Percentiles rank a stretch among this genome's conserved stretches.
Conservation (phyloP, 345 rosid species). For the Conringia planisiliqua region DNA sequence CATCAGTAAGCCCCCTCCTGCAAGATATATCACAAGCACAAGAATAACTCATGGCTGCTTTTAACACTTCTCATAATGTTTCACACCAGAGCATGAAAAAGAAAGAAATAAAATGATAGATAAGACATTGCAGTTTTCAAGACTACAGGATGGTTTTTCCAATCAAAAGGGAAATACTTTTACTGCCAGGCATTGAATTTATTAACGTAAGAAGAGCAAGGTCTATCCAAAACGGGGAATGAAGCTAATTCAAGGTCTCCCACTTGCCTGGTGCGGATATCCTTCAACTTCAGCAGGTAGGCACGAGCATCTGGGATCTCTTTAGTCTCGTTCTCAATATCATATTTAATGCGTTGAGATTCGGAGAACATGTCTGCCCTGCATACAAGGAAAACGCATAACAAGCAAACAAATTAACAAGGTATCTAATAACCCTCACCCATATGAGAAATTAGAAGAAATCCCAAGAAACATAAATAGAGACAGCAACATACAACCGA, state of each 20-base stretch:
- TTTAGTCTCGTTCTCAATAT: constrained; percentile 60
- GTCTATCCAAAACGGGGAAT: neutral
- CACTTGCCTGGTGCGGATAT: constrained; percentile 64
- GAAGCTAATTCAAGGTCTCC: neutral
- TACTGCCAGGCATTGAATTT: neutral
- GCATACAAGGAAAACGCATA: constrained; percentile 29
- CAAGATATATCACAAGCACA: constrained; percentile 21
- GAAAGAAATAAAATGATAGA: neutral
- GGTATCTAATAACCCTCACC: neutral
- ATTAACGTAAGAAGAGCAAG: neutral
- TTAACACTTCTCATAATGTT: neutral
- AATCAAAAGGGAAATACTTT: neutral
- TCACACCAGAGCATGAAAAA: neutral
- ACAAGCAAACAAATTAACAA: constrained; percentile 16
- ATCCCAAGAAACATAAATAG: neutral
- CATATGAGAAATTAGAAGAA: neutral
- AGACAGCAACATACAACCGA: neutral
- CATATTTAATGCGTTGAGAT: constrained; percentile 65
- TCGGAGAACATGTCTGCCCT: constrained; percentile 89
- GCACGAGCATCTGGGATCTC: constrained; percentile 89
- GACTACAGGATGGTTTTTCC: neutral
- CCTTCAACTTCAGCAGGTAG: constrained; percentile 71
- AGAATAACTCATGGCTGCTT: neutral
- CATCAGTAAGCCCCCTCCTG: constrained; percentile 85
- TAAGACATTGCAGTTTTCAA: neutral